Conservation (phyloP, 805 yeast species). For the Sungouiozyma ichnusensis region DNA sequence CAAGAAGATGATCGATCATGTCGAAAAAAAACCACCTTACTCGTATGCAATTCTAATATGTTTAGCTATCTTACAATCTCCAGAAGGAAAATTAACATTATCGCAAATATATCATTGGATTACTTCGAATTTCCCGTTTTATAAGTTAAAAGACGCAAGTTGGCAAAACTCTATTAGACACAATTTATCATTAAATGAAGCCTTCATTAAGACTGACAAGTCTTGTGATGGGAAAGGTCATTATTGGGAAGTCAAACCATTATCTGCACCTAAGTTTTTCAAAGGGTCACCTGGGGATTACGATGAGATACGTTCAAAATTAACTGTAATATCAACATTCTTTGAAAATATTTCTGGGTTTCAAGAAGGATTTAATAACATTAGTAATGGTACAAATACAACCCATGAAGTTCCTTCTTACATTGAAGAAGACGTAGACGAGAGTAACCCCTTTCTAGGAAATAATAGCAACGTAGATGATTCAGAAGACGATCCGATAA, state of each 20-base stretch:
- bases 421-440: background rate
- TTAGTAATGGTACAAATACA: background rate
- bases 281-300: slow-evolving; percentile 32
- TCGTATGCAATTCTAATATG: slow-evolving; percentile 81
- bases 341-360: background rate
- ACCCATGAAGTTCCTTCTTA: background rate
- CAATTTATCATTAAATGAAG: slow-evolving; percentile 84
- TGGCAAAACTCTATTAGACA: slow-evolving; percentile 98
- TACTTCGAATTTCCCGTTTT: slow-evolving; percentile 71
- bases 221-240: slow-evolving; percentile 82
- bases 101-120: slow-evolving; percentile 92
- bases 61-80: slow-evolving; percentile 15
- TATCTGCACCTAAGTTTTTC: slow-evolving; percentile 70
- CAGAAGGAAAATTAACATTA: slow-evolving; percentile 46
- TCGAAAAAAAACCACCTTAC: slow-evolving; percentile 66
- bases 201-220: slow-evolving; percentile 79
- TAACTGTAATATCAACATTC: slow-evolving; percentile 4
- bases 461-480: background rate
- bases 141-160: slow-evolving; percentile 76
- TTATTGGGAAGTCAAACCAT: slow-evolving; percentile 85
- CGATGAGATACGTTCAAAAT: slow-evolving; percentile 15
- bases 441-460: background rate
- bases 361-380: too few relatives aligned
- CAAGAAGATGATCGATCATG: slow-evolving; percentile 10
- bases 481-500: background rate